phyloP scores from a whole-genome alignment of 2,329 filamentous ascomycete species.

The Neopestalotiopsis sp. region DNA sequence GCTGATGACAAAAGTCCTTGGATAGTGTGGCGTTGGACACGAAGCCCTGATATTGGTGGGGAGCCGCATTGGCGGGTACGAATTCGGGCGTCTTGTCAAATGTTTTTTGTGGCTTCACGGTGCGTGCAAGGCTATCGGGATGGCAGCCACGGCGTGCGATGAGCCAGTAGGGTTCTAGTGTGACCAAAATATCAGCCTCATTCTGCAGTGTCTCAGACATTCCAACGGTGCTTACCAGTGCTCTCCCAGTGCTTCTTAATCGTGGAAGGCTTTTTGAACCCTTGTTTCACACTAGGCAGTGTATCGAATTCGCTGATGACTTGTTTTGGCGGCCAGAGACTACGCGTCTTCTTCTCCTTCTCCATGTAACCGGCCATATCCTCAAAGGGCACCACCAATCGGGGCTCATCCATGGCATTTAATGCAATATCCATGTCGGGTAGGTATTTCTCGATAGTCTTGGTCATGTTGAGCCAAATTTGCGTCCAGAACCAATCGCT shows the following conservation, averaged over 20 bases:
- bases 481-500: conserved; percentile 64
- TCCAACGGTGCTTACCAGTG: conserved; percentile 44
- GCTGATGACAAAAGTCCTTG: conserved; percentile 68
- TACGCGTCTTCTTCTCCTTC: conserved; percentile 53
- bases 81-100: conserved; percentile 52
- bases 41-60: conserved; percentile 60
- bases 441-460: conserved; percentile 57
- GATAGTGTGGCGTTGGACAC: conserved; percentile 67
- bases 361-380: conserved; percentile 60
- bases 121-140: conserved; percentile 65
- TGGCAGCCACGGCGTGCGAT: conserved; percentile 65
- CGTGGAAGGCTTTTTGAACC: conserved; percentile 38
- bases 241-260: conserved; percentile 54
- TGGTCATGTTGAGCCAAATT: conserved; percentile 60
- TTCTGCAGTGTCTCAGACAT: neutral
- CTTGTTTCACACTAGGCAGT: conserved; percentile 44
- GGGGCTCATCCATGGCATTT: conserved; percentile 71
- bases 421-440: conserved; percentile 72
- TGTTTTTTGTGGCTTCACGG: conserved; percentile 45
- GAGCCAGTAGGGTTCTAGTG: conserved; percentile 58
- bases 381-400: conserved; percentile 68
- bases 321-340: conserved; percentile 47
- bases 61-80: conserved; percentile 48
- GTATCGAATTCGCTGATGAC: conserved; percentile 49
- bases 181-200: neutral